Percentiles rank a stretch among this genome's conserved stretches.
Conservation (phyloP, 1,284 basidiomycete genomes). For the Malassezia nana region DNA sequence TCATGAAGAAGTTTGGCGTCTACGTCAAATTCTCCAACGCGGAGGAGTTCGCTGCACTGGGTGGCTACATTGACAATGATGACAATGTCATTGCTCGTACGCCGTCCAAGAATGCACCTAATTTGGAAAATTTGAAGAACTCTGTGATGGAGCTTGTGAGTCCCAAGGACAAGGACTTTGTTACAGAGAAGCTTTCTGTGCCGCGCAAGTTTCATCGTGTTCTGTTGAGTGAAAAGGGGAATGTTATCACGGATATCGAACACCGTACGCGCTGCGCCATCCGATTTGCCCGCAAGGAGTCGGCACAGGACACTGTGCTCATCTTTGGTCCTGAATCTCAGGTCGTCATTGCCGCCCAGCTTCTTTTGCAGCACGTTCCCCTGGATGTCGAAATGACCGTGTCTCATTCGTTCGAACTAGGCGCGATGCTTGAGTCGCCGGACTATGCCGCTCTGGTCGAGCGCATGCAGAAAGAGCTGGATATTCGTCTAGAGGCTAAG, state of each 20-base stretch:
- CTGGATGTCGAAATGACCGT: slow-evolving; percentile 92
- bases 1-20: slow-evolving; percentile 99
- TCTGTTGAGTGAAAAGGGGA: slow-evolving; percentile 85
- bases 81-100: slow-evolving; percentile 96
- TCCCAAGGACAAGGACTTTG: slow-evolving; percentile 96
- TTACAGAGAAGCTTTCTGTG: slow-evolving; percentile 82
- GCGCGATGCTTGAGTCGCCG: slow-evolving; percentile 61
- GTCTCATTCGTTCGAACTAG: slow-evolving; percentile 66
- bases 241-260: slow-evolving; percentile 95
- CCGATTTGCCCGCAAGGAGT: slow-evolving; percentile 90
- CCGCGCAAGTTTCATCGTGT: slow-evolving; percentile 89
- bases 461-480: slow-evolving; percentile 81
- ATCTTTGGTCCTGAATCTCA: slow-evolving; percentile 95
- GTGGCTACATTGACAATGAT: slow-evolving; percentile 92
- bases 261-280: slow-evolving; percentile 87
- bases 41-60: slow-evolving; percentile 87
- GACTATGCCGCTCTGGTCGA: slow-evolving; percentile 77
- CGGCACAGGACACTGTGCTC: slow-evolving; percentile 75
- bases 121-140: slow-evolving; percentile 87
- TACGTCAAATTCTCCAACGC: slow-evolving; percentile 99
- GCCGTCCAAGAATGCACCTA: slow-evolving; percentile 92
- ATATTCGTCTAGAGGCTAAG: slow-evolving; percentile 67
- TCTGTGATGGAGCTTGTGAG: slow-evolving; percentile 95
- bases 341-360: slow-evolving; percentile 87
- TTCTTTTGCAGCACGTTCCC: slow-evolving; percentile 88